Evolutionary conservation across 1,284 basidiomycete species (phyloP).

Genomic region (Ustilago lituana): DNA sequence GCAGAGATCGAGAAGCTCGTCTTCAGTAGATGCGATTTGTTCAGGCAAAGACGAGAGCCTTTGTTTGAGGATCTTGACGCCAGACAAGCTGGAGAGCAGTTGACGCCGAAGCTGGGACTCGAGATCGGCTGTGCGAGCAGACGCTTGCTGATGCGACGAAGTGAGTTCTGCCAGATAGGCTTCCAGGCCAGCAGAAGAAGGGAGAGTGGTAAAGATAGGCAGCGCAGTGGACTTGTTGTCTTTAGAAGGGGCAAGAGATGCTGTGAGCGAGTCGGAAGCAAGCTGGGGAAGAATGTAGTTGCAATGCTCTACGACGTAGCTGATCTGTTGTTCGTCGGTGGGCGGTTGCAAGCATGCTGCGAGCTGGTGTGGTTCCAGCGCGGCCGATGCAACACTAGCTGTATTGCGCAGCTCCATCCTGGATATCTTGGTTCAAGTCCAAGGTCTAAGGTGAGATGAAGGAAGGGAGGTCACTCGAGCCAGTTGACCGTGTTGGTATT

Average conservation of each 20-base stretch:
- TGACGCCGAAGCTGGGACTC: slow-evolving; percentile 30
- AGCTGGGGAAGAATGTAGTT: slow-evolving; percentile 44
- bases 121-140: slow-evolving; percentile 16
- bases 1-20: slow-evolving; percentile 44
- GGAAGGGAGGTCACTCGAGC: too few relatives aligned
- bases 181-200: slow-evolving; percentile 29
- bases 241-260: slow-evolving; percentile 5
- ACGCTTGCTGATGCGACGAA: slow-evolving; percentile 13
- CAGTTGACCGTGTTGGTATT: too few relatives aligned
- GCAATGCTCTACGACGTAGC: slow-evolving; percentile 40
- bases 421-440: not conserved
- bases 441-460: too few relatives aligned
- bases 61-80: slow-evolving; percentile 31
- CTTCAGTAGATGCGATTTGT: slow-evolving; percentile 39
- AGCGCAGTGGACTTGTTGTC: not conserved
- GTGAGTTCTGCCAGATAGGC: slow-evolving; percentile 31
- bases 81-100: slow-evolving; percentile 27
- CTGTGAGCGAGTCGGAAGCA: slow-evolving; percentile 22
- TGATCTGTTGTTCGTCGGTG: slow-evolving; percentile 10
- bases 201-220: slow-evolving; percentile 23
- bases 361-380: slow-evolving; percentile 35
- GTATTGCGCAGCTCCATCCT: slow-evolving; percentile 11
- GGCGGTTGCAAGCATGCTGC: slow-evolving; percentile 22
- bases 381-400: not conserved
- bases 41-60: slow-evolving; percentile 33